Conservation (phyloP, 176 grass and related monocot species). For the Ampelocalamus luodianensis region DNA sequence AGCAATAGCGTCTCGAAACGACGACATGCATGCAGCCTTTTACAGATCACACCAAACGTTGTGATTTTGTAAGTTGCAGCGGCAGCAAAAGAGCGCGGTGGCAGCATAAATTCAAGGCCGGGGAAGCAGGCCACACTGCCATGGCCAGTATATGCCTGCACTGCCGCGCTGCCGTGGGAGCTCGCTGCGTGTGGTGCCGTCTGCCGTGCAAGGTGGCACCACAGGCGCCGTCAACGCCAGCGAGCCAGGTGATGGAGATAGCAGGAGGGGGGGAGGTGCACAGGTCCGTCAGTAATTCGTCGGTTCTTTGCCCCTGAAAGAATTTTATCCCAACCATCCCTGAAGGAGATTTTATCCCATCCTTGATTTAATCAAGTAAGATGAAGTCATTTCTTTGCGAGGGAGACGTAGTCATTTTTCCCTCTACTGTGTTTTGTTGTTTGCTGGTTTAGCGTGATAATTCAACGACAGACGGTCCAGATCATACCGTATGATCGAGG, state of each 20-base stretch:
- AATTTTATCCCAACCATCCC: neutral
- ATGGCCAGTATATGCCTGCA: no score
- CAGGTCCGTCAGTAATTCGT: neutral
- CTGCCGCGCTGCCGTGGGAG: neutral
- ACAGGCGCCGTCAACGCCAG: neutral
- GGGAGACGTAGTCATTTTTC: no score
- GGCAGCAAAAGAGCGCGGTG: neutral
- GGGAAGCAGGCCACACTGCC: neutral
- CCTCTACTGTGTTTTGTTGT: no score
- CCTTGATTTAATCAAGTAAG: no score
- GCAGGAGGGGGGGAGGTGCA: neutral
- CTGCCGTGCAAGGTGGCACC: slow-evolving; percentile 17
- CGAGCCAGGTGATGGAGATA: neutral
- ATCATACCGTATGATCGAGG: no score
- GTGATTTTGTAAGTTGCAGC: neutral
- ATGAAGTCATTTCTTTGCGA: no score
- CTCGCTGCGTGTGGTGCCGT: neutral
- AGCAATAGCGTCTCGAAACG: neutral
- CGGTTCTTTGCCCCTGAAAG: neutral
- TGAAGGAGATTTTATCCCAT: no score
- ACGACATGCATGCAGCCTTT: neutral
- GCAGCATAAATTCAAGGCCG: neutral
- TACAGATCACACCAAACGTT: neutral
- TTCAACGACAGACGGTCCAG: no score
- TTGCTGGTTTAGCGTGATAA: no score